phyloP scores from a whole-genome alignment of 2,329 filamentous ascomycete species.

The Pezizomycotina sp. region DNA sequence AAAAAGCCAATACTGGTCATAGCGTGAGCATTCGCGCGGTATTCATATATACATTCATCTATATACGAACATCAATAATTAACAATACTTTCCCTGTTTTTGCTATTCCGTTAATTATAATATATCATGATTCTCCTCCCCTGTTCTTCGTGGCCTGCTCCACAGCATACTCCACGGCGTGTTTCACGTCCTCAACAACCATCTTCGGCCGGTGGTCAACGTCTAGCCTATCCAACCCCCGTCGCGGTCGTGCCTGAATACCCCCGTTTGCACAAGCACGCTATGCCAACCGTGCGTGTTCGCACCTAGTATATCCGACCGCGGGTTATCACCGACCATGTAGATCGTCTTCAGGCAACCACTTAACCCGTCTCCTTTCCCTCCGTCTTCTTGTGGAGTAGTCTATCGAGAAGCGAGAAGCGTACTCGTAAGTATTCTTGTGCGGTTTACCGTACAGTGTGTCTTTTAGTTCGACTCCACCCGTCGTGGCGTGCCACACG shows the following conservation, averaged over 20 bases:
- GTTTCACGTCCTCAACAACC: slow-evolving; percentile 57
- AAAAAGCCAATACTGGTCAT: too few relatives aligned
- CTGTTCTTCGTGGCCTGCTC: slow-evolving; percentile 34
- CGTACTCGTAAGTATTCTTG: slow-evolving; percentile 61
- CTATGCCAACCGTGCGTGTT: slow-evolving; percentile 67
- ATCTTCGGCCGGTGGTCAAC: slow-evolving; percentile 43
- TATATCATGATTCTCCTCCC: too few relatives aligned
- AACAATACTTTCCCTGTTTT: too few relatives aligned
- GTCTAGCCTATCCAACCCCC: slow-evolving; percentile 20
- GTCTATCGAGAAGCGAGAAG: slow-evolving; percentile 51
- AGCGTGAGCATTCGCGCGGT: too few relatives aligned
- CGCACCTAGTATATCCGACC: slow-evolving; percentile 77
- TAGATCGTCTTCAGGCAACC: slow-evolving; percentile 64
- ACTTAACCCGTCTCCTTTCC: slow-evolving; percentile 34
- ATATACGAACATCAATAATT: too few relatives aligned
- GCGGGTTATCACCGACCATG: slow-evolving; percentile 85
- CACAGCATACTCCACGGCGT: slow-evolving; percentile 62
- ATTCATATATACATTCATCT: too few relatives aligned
- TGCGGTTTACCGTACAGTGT: slow-evolving; percentile 72
- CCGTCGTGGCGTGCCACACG: slow-evolving; percentile 47
- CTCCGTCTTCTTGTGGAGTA: slow-evolving; percentile 23
- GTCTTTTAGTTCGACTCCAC: slow-evolving; percentile 40
- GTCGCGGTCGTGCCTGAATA: slow-evolving; percentile 36
- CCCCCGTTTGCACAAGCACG: slow-evolving; percentile 64
- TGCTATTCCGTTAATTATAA: too few relatives aligned